These are phyloP conservation scores for Ustulina deusta DNA, from an alignment of 2,329 filamentous ascomycete genomes.

Conservation along the genomic window DNA sequence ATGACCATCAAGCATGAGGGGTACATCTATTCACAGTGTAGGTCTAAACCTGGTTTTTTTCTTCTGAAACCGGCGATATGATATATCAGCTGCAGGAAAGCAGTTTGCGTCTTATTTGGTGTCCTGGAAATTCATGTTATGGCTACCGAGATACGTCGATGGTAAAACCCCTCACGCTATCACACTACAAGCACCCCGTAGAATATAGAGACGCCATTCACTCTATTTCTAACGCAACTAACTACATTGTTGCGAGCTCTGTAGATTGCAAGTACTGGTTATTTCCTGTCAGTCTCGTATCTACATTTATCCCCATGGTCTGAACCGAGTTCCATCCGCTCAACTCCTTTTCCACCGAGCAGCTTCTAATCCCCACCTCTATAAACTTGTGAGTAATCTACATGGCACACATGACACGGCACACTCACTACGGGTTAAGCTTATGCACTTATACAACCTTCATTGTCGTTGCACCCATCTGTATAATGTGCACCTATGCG, in stretches of 20 bases:
- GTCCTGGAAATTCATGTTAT: not conserved
- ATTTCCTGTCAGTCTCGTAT: too few relatives aligned
- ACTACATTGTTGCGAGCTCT: not conserved
- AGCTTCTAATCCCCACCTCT: too few relatives aligned
- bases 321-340: not conserved
- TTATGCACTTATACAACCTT: not conserved
- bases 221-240: not conserved
- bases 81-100: not conserved
- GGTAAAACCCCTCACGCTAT: too few relatives aligned
- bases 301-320: too few relatives aligned
- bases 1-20: too few relatives aligned
- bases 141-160: not conserved
- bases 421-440: not conserved
- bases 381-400: not conserved
- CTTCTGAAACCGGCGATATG: not conserved
- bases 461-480: not conserved
- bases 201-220: not conserved
- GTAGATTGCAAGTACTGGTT: not conserved
- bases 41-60: not conserved
- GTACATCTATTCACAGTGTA: not conserved
- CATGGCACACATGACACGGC: not conserved
- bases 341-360: not conserved
- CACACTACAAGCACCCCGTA: too few relatives aligned
- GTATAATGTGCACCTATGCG: not conserved
- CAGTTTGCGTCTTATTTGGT: not conserved